Evolutionary conservation across 2,329 filamentous ascomycete genomes (phyloP).

Genomic region (Scedosporium boydii): DNA sequence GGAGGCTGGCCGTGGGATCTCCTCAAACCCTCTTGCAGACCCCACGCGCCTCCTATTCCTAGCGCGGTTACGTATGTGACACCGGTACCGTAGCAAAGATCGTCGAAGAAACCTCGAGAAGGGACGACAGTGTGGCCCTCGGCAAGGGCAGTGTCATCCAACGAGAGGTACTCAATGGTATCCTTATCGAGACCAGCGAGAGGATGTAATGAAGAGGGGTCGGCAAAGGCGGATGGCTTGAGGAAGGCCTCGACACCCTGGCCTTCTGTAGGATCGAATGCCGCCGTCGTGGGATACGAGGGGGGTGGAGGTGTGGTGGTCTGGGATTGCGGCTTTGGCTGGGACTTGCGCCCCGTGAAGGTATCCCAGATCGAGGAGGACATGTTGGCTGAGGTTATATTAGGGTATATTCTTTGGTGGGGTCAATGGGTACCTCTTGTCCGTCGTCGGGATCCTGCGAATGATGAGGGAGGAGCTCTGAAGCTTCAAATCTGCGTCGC

Average conservation of each 20-base stretch:
- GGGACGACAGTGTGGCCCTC: constrained; percentile 81
- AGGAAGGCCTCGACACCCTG: constrained; percentile 85
- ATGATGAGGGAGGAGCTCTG: neutral
- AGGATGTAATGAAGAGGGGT: constrained; percentile 83
- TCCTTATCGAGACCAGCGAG: constrained; percentile 89
- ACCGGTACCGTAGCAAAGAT: constrained; percentile 95
- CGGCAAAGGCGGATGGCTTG: constrained; percentile 64
- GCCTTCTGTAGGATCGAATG: constrained; percentile 63
- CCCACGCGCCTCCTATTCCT: constrained; percentile 81
- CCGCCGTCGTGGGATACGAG: constrained; percentile 39
- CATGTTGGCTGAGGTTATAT: constrained; percentile 27
- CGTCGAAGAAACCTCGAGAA: constrained; percentile 94
- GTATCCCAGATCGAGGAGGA: constrained; percentile 52
- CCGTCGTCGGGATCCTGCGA: constrained; percentile 5
- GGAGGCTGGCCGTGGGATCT: constrained; percentile 70
- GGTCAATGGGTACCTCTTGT: neutral
- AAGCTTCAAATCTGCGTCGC: constrained; percentile 1
- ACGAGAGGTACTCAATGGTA: constrained; percentile 84
- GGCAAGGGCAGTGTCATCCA: constrained; percentile 85
- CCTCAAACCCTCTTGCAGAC: constrained; percentile 78
- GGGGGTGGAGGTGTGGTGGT: constrained; percentile 39
- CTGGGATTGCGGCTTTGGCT: constrained; percentile 17
- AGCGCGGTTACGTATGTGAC: constrained; percentile 88
- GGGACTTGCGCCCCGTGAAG: constrained; percentile 45
- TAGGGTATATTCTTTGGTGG: constrained; percentile 1